phyloP scores from a whole-genome alignment of 495 filamentous ascomycete genomes.

The Beverwykella pulmonaria region DNA sequence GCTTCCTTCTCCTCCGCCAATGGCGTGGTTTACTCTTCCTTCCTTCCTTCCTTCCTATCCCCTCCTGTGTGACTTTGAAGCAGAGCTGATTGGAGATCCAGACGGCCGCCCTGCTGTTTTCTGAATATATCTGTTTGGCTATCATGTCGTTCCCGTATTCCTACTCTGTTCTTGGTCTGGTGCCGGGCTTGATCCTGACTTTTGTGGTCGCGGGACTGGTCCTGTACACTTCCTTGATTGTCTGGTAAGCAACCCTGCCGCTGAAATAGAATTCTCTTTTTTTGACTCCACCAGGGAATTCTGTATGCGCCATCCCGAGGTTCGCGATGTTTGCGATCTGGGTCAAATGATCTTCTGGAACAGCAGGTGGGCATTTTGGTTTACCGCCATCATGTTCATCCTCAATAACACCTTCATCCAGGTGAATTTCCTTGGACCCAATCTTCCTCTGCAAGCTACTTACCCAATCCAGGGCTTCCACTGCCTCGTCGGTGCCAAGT shows the following conservation, averaged over 20 bases:
- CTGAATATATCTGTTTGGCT: constrained; percentile 89
- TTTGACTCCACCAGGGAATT: constrained; percentile 62
- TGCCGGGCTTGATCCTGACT: constrained; percentile 84
- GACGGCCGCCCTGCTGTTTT: constrained; percentile 85
- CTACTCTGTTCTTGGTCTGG: constrained; percentile 80
- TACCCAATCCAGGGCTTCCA: constrained; percentile 62
- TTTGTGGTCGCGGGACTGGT: constrained; percentile 73
- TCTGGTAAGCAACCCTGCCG: constrained; percentile 60
- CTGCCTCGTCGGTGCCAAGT: constrained; percentile 76
- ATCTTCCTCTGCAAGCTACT: neutral
- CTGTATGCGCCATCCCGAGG: constrained; percentile 81
- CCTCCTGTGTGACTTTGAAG: constrained; percentile 8
- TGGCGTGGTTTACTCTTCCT: constrained; percentile 4
- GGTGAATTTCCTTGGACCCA: constrained; percentile 42
- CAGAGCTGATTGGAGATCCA: constrained; percentile 39
- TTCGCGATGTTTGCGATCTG: constrained; percentile 88
- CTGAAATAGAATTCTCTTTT: neutral
- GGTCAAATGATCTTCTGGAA: constrained; percentile 86
- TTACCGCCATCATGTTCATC: constrained; percentile 84
- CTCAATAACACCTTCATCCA: constrained; percentile 90
- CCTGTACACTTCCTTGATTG: constrained; percentile 79
- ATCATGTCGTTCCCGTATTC: constrained; percentile 95
- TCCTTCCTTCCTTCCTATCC: neutral
- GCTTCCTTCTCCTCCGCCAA: constrained; percentile 29
- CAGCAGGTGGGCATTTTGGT: constrained; percentile 77